phyloP scores from a whole-genome alignment of 2,329 filamentous ascomycete genomes.

The Monosporascus cannonballus region DNA sequence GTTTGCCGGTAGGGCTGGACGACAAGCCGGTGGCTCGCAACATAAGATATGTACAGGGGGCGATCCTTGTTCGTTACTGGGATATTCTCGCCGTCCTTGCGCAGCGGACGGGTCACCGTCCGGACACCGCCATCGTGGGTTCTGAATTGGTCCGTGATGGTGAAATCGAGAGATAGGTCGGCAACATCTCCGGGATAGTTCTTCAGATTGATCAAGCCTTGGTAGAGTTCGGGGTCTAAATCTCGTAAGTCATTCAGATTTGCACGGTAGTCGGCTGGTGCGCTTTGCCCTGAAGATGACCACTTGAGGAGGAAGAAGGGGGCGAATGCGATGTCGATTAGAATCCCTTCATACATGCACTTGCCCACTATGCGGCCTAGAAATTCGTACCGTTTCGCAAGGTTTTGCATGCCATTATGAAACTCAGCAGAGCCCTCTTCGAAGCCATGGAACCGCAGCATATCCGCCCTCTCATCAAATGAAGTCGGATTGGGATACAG shows the following conservation, averaged over 20 bases:
- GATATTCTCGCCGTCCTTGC: conserved; percentile 68
- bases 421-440: conserved; percentile 49
- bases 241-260: conserved; percentile 92
- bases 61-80: conserved; percentile 88
- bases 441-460: conserved; percentile 45
- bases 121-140: conserved; percentile 40
- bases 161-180: conserved; percentile 82
- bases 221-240: conserved; percentile 84
- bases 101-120: conserved; percentile 68
- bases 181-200: conserved; percentile 77
- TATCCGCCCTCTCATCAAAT: conserved; percentile 61
- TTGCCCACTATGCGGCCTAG: conserved; percentile 90
- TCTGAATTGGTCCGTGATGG: conserved; percentile 66
- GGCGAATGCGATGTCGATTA: conserved; percentile 88
- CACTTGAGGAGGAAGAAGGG: conserved; percentile 96
- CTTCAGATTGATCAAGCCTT: conserved; percentile 76
- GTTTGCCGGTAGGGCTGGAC: conserved; percentile 78
- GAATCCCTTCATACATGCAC: conserved; percentile 93
- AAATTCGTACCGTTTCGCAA: conserved; percentile 80
- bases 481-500: conserved; percentile 82
- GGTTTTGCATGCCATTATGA: conserved; percentile 48
- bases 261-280: conserved; percentile 66
- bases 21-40: conserved; percentile 80
- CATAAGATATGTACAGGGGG: conserved; percentile 87
- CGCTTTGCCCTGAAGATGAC: conserved; percentile 64